Percentiles rank a stretch among this genome's conserved stretches.
Evolutionary conservation across 2,329 filamentous ascomycete genomes (phyloP).

Genomic region (Tolypocladium nubicola): DNA sequence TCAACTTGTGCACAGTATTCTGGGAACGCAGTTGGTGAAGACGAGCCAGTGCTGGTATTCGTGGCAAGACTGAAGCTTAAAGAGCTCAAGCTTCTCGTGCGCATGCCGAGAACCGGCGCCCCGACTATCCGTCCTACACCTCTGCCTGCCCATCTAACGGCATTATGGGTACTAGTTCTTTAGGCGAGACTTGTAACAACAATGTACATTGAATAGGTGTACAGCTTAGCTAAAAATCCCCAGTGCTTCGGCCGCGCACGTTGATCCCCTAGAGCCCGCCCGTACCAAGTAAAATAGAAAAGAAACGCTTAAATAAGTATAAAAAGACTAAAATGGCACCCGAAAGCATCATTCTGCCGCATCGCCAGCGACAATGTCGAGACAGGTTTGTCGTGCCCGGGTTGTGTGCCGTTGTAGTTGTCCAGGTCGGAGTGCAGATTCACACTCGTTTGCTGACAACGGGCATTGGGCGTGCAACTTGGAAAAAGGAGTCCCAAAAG

Average conservation of each 20-base stretch:
- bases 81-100: background rate
- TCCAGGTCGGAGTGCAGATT: background rate
- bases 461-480: background rate
- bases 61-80: background rate
- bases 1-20: background rate
- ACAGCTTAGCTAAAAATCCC: slow-evolving; percentile 10
- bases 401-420: background rate
- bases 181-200: slow-evolving; percentile 14
- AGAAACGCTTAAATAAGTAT: background rate
- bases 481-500: background rate
- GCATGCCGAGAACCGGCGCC: background rate
- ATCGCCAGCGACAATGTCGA: background rate
- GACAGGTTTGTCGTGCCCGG: background rate
- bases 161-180: background rate
- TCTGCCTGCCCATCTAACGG: background rate
- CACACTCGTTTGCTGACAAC: background rate
- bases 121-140: background rate
- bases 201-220: slow-evolving; percentile 23
- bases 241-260: background rate
- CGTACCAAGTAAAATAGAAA: background rate
- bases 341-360: background rate
- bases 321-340: background rate
- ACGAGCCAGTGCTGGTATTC: background rate
- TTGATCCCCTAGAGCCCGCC: background rate
- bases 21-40: background rate